phyloP scores from a whole-genome alignment of 148 eudicot genomes.

The Rhododendron griersonianum region DNA sequence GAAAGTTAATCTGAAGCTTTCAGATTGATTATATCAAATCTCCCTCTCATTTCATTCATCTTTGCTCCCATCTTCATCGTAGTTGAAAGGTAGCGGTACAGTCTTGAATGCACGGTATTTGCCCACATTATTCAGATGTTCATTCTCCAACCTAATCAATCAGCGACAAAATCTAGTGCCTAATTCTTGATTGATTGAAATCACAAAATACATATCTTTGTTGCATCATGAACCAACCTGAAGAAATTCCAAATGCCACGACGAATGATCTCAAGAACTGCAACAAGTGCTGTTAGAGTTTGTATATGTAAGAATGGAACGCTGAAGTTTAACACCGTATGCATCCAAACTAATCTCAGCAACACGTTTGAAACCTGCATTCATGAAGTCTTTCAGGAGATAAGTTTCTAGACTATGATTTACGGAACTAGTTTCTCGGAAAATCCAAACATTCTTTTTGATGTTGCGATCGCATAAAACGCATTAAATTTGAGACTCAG shows the following conservation, averaged over 20 bases:
- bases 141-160: constrained; percentile 2
- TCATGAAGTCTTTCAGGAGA: neutral
- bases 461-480: neutral
- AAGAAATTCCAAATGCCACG: constrained; percentile 94
- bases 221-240: constrained; percentile 45
- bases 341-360: constrained; percentile 81
- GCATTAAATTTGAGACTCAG: neutral
- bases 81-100: neutral
- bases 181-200: neutral
- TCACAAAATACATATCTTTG: neutral
- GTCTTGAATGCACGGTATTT: neutral
- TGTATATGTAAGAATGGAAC: constrained; percentile 36
- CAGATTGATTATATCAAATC: too few species aligned
- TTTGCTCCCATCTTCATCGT: neutral
- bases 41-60: neutral
- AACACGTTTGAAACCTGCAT: constrained; percentile 55
- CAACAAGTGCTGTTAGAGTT: constrained; percentile 44
- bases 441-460: neutral
- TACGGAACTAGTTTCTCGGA: neutral
- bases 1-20: too few species aligned
- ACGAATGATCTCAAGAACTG: constrained; percentile 72
- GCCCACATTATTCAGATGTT: neutral
- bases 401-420: neutral
- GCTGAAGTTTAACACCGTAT: constrained; percentile 54
- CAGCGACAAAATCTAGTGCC: neutral